phyloP scores from a whole-genome alignment of 768 basidiomycete genomes.

The Pulveroboletus sp. region DNA sequence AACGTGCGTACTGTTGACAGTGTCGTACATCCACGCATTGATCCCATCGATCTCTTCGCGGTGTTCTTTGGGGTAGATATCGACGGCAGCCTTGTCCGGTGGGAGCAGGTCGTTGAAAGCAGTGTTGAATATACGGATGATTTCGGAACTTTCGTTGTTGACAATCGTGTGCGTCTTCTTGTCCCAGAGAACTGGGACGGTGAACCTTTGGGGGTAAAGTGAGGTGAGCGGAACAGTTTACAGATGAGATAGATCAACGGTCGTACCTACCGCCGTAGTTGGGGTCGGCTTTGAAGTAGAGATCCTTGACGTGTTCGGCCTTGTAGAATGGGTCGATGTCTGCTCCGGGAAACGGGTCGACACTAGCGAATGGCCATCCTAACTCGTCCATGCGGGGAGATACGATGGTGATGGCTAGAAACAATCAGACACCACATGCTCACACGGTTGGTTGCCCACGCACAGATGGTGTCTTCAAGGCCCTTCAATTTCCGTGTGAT shows the following conservation, averaged over 20 bases:
- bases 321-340: conserved; percentile 74
- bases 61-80: conserved; percentile 76
- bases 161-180: conserved; percentile 85
- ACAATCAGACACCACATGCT: neutral
- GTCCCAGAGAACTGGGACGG: conserved; percentile 92
- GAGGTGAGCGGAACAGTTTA: neutral
- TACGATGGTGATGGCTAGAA: conserved; percentile 70
- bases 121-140: conserved; percentile 90
- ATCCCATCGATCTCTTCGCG: conserved; percentile 77
- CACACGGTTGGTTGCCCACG: conserved; percentile 25
- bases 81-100: conserved; percentile 57
- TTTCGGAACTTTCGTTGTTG: conserved; percentile 94
- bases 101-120: conserved; percentile 76
- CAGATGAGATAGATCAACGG: too few relatives aligned
- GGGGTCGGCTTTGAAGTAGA: conserved; percentile 77
- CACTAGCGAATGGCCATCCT: conserved; percentile 86
- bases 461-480: conserved; percentile 79
- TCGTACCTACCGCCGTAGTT: conserved; percentile 66
- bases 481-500: conserved; percentile 92
- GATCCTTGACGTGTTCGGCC: conserved; percentile 72
- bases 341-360: conserved; percentile 66
- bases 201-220: conserved; percentile 51
- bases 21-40: conserved; percentile 85
- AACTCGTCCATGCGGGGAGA: conserved; percentile 81
- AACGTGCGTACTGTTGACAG: conserved; percentile 68